Percentiles rank a stretch among this genome's conserved stretches.
These are phyloP conservation scores for Nidularia pulvinata DNA, from an alignment of 768 basidiomycete genomes.

Conservation along the genomic window DNA sequence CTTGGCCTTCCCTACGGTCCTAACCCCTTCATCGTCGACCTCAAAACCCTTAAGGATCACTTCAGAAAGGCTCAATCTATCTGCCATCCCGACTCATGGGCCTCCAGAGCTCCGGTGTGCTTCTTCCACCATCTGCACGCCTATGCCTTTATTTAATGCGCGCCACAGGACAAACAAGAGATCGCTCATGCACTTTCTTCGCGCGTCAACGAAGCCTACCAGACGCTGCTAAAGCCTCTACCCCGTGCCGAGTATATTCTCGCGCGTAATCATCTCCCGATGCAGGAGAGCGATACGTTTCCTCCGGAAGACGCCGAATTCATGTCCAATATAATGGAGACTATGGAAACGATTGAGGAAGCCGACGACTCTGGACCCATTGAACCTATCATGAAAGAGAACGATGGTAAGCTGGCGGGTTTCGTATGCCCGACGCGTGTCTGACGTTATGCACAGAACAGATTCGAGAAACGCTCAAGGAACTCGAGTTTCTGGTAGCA, in stretches of 20 bases:
- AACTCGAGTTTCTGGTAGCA: constrained; percentile 50
- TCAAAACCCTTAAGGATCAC: constrained; percentile 52
- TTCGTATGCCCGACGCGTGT: not conserved
- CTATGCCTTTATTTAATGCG: constrained; percentile 4
- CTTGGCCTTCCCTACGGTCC: constrained; percentile 61
- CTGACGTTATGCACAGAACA: constrained; percentile 37
- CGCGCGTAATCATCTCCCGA: constrained; percentile 50
- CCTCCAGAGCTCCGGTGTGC: constrained; percentile 60
- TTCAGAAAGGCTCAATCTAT: constrained; percentile 75
- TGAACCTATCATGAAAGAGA: constrained; percentile 47
- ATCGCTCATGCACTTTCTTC: constrained; percentile 71
- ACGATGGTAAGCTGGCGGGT: constrained; percentile 40
- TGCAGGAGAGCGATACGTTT: constrained; percentile 59
- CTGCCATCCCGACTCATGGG: constrained; percentile 90
- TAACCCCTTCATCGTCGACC: constrained; percentile 74
- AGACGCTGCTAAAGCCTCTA: constrained; percentile 70
- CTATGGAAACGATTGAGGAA: constrained; percentile 74
- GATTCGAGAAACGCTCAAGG: constrained; percentile 40
- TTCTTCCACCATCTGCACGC: not conserved
- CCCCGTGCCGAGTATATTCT: constrained; percentile 84
- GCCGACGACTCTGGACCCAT: constrained; percentile 50
- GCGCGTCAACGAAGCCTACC: constrained; percentile 82
- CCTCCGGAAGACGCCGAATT: constrained; percentile 70
- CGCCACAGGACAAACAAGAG: constrained; percentile 47
- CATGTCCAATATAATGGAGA: constrained; percentile 78